Percentiles rank a stretch among this genome's conserved stretches.
Evolutionary conservation across 805 yeast genomes (phyloP).

Genomic region (Diddensiella santjacobensis): DNA sequence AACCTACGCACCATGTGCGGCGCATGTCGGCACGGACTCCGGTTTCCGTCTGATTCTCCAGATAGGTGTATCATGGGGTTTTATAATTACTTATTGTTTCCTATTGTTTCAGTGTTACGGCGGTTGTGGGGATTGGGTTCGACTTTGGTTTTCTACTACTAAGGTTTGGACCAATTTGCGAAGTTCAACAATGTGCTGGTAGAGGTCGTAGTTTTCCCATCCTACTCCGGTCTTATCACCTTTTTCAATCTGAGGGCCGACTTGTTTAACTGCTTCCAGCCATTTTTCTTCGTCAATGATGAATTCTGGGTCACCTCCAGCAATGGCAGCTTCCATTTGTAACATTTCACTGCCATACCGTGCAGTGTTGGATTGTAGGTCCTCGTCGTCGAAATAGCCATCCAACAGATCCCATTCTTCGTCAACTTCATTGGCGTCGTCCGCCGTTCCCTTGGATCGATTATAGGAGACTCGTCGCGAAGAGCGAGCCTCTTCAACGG

Average conservation of each 20-base stretch:
- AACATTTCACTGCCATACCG: slow-evolving; percentile 33
- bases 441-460: slow-evolving; percentile 56
- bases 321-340: slow-evolving; percentile 47
- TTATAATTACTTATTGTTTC: no score
- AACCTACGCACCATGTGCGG: no score
- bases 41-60: no score
- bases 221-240: slow-evolving; percentile 30
- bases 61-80: no score
- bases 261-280: slow-evolving; percentile 45
- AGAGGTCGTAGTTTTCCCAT: slow-evolving; percentile 22
- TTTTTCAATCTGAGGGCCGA: slow-evolving; percentile 56
- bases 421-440: slow-evolving; percentile 76
- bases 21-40: no score
- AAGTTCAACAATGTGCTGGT: slow-evolving; percentile 19
- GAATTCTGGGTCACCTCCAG: slow-evolving; percentile 71
- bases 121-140: background rate
- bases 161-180: slow-evolving; percentile 18
- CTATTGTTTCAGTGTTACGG: no score
- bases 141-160: slow-evolving; percentile 3
- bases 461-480: slow-evolving; percentile 73
- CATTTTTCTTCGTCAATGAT: slow-evolving; percentile 48
- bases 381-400: slow-evolving; percentile 51
- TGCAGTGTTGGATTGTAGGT: slow-evolving; percentile 33
- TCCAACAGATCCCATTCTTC: slow-evolving; percentile 81
- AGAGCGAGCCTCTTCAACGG: slow-evolving; percentile 58